Base-by-base conservation (phyloP, 371 early-diverging fungal species). In the Syncephalastrum racemosum region DNA sequence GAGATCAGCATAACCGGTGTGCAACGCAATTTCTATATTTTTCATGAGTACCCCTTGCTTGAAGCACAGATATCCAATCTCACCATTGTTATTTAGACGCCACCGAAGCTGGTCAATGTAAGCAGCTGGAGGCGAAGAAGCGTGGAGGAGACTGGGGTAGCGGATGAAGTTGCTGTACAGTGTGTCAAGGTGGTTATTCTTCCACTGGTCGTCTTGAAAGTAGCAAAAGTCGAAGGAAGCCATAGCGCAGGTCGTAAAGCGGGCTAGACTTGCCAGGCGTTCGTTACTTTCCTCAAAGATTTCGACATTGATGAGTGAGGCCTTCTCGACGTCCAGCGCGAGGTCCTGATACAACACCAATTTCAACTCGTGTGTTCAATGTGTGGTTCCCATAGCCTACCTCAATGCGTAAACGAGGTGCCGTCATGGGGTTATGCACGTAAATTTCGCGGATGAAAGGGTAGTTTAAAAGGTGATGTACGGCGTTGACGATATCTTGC, bases 121-220 rank as follows among this genome's bases (percentile, higher is more conserved):
- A 31, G 74, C 77, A 22, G 74, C 48, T 6, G 87, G 84, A 52
- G 81, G 74, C 20, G 84, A 70, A 27, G 72, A 81, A 44, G 87
- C 80, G 60, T 85, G 85, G 53, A 86, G 76, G 42, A 83, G 60
- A 13, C 70, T 70, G 2, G 85, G 85, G 41, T 70, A 74, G 4
- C 74, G 77, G 47, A 83, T 62, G 58, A 84, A 85, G 67, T 84
- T 86, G 46, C 80, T 78, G 63, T 84, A 86, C 20, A 84, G 65
- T 16, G 71, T 71, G 59, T 85, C 85, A 81, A 85, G 72, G 44
- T 77, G 77, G 2, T 64, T 48, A 39, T 83, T 82, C 20, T 73
- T 51, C 73, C 79, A 84, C 47, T 73, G 73, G 39, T 85, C 84
- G 44, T 84, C 83, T 64, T 86, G 87, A 46, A 85, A 82, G 55